These are phyloP conservation scores for Nephelium lappaceum DNA, from an alignment of 345 rosid species.

Conservation along the genomic window DNA sequence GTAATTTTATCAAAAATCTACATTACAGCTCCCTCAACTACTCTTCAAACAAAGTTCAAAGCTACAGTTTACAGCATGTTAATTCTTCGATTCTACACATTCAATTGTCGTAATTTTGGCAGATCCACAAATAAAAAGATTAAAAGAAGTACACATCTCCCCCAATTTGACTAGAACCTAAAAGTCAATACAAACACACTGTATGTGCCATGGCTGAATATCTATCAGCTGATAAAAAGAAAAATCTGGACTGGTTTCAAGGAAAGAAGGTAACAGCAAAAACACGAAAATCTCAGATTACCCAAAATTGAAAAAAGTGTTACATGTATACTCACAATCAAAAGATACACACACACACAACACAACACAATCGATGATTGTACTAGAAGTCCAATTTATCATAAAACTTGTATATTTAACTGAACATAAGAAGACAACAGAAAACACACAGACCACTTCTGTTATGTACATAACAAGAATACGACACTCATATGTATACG, in stretches of 20 bases:
- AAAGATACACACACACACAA: not conserved
- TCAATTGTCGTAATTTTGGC: not conserved
- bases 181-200: not conserved
- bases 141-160: not conserved
- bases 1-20: too few species aligned
- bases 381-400: not conserved
- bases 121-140: too few species aligned
- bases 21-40: too few species aligned
- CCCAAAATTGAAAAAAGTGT: not conserved
- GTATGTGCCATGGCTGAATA: not conserved
- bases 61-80: too few species aligned
- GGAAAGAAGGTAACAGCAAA: not conserved
- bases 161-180: not conserved
- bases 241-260: not conserved
- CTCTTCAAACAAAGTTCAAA: too few species aligned
- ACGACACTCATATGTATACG: not conserved
- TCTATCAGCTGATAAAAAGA: not conserved
- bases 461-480: conserved; percentile 27
- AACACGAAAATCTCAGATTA: not conserved
- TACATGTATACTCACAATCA: not conserved
- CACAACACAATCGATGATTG: not conserved
- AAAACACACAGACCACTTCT: conserved; percentile 15
- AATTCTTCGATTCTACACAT: not conserved
- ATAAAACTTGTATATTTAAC: conserved; percentile 8
- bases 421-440: not conserved